These are phyloP conservation scores for Volvariella volvacea DNA, from an alignment of 1,284 basidiomycete species.

Conservation along the genomic window DNA sequence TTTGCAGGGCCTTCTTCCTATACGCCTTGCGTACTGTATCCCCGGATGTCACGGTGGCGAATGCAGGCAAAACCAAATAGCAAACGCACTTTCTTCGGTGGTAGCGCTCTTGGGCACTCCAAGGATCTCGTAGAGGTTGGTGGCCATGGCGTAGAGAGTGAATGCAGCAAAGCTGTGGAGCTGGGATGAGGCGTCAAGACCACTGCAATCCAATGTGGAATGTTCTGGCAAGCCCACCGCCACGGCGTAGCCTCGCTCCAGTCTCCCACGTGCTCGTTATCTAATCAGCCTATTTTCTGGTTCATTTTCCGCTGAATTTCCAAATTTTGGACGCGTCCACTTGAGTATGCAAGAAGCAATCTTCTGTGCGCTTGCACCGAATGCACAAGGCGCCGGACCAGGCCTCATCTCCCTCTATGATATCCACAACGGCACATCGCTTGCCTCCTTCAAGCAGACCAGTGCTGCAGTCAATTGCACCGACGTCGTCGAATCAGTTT, in stretches of 20 bases:
- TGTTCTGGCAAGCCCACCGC: background rate
- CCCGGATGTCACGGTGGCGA: conserved; percentile 2
- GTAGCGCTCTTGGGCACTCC: conserved; percentile 31
- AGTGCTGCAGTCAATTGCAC: conserved; percentile 52
- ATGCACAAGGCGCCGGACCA: conserved; percentile 40
- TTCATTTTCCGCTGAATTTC: background rate
- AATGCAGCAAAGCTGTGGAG: conserved; percentile 6
- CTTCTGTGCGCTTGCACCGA: conserved; percentile 51
- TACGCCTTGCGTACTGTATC: conserved; percentile 54
- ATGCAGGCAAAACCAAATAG: conserved; percentile 5
- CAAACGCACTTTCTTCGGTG: conserved; percentile 36
- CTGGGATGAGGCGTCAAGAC: conserved; percentile 1
- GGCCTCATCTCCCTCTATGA: conserved; percentile 67
- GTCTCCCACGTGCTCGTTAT: background rate
- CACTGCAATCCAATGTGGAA: conserved; percentile 3
- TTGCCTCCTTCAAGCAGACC: conserved; percentile 75
- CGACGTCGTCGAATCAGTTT: conserved; percentile 52
- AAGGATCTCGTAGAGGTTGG: conserved; percentile 52
- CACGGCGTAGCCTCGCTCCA: background rate
- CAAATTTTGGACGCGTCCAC: background rate
- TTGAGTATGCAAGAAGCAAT: conserved; percentile 68
- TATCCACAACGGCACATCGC: conserved; percentile 57
- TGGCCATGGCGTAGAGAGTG: conserved; percentile 44
- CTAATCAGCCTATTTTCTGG: background rate
- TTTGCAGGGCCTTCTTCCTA: conserved; percentile 50